phyloP scores from a whole-genome alignment of 495 filamentous ascomycete species.

The Aspergillus conjunctus region DNA sequence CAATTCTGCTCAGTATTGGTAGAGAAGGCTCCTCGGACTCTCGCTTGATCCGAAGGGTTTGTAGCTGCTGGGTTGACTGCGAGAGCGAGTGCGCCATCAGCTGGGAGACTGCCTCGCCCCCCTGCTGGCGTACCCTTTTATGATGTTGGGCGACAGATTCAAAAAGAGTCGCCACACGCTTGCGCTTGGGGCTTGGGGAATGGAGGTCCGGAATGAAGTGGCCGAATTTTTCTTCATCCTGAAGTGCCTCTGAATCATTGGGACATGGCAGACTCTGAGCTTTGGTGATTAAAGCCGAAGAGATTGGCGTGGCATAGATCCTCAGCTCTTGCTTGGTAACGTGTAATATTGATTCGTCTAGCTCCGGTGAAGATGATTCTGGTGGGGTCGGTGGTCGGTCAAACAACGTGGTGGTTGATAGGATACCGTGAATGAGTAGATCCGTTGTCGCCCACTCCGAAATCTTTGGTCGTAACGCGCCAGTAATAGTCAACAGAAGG shows the following conservation, averaged over 20 bases:
- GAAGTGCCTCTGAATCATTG: conserved; percentile 24
- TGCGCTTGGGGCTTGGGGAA: conserved; percentile 55
- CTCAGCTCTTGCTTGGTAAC: conserved; percentile 33
- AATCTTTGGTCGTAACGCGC: conserved; percentile 21
- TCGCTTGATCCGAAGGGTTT: conserved; percentile 40
- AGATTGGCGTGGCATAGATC: conserved; percentile 46
- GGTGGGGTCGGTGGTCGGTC: conserved; percentile 51
- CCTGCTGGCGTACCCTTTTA: conserved; percentile 54
- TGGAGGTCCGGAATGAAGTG: conserved; percentile 46
- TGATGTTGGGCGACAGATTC: conserved; percentile 61
- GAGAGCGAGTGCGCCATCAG: conserved; percentile 51
- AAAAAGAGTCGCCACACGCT: conserved; percentile 57
- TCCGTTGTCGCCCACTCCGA: conserved; percentile 46
- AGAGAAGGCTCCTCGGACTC: conserved; percentile 44
- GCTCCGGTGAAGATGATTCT: conserved; percentile 43
- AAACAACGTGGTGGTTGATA: conserved; percentile 34
- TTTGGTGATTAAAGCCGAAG: conserved; percentile 36
- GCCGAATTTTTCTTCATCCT: conserved; percentile 29
- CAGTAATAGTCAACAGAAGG: conserved; percentile 39
- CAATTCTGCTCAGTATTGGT: conserved; percentile 37
- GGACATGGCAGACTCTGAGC: conserved; percentile 40
- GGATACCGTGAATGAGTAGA: conserved; percentile 56
- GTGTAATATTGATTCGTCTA: conserved; percentile 17
- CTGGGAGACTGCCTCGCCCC: conserved; percentile 58
- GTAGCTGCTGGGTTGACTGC: conserved; percentile 39